A percentile compares a stretch with the other conserved stretches of the same genome.
These are phyloP conservation scores for Fraxinus albicans DNA, from an alignment of 305 asterid genomes.

Conservation along the genomic window DNA sequence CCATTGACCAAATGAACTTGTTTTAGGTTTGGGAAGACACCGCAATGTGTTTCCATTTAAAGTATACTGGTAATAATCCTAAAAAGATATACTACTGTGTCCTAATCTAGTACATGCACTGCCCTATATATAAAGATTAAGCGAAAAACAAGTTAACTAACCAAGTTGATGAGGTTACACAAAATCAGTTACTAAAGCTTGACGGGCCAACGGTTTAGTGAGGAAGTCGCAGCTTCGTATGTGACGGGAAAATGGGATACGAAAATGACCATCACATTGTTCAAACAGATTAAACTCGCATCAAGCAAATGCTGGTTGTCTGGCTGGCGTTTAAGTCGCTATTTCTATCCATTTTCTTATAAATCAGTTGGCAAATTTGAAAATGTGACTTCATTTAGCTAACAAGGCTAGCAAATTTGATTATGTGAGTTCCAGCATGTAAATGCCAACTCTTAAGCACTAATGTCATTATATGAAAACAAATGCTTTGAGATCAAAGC, in stretches of 20 bases:
- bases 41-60: no score
- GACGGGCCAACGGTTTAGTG: background rate
- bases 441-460: background rate
- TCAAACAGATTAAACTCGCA: background rate
- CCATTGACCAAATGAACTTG: no score
- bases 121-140: no score
- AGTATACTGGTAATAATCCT: no score
- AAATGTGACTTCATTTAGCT: background rate
- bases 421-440: no score
- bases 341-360: background rate
- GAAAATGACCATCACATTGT: background rate
- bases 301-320: background rate
- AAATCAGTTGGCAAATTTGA: background rate
- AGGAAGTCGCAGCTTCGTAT: background rate
- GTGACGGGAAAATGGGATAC: background rate
- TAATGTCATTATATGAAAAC: constrained; percentile 29
- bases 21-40: no score
- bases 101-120: no score
- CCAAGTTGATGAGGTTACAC: no score
- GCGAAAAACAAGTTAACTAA: background rate
- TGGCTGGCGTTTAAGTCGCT: background rate
- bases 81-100: no score
- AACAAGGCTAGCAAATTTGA: background rate
- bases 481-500: constrained; percentile 27
- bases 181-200: no score